Base-by-base conservation (phyloP, 2,329 filamentous ascomycete species). In the Zasmidium citrigriseum region DNA sequence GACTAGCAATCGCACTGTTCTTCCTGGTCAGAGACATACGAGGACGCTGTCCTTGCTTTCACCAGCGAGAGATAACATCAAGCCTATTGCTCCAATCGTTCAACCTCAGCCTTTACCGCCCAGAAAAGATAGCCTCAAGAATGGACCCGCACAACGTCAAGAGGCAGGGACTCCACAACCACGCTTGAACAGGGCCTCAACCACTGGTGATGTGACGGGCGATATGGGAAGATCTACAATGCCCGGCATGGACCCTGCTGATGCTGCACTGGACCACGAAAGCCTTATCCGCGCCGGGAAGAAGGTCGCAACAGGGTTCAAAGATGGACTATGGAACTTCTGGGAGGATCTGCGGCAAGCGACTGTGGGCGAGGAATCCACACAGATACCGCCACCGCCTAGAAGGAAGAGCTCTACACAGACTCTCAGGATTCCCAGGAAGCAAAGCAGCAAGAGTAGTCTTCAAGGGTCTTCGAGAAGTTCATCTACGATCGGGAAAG, bases 261-360 rank as follows among this genome's bases (percentile, higher is more conserved):
- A 75, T 73, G 74, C 73, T 51, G 58, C 41, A 55, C 61, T 78
- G 11, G 77, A 80, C 24, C 75, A 79, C 16, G 83, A 85, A 46
- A 73, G 77, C n/a, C 70, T 86, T 44, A 72, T 86, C 58, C 79
- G 75, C 68, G 84, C 77, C 55, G 79, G 80, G 59, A 92, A 92
- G 71, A 90, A 95, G 73, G 88, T 96, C 75, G 90, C 93, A 16
- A 89, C 90, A 59, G 95, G 97, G 75, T 87, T 99, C 74, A 91
- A 88, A 72, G 86, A 95, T 52, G 93, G 95, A 1, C 78, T 99
- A 50, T 93, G 90, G 86, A 96, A 91, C 1, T 99, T 99, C 75
- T 86, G 96, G 59, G 95, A 98, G 73, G 95, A 99, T 71, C 86
- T 99, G 49, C 85, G 93, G 65, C 95, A 98, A 75, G 96, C 93